These are phyloP conservation scores for Peniophora sp. DNA, from an alignment of 1,284 basidiomycete genomes.

Conservation along the genomic window DNA sequence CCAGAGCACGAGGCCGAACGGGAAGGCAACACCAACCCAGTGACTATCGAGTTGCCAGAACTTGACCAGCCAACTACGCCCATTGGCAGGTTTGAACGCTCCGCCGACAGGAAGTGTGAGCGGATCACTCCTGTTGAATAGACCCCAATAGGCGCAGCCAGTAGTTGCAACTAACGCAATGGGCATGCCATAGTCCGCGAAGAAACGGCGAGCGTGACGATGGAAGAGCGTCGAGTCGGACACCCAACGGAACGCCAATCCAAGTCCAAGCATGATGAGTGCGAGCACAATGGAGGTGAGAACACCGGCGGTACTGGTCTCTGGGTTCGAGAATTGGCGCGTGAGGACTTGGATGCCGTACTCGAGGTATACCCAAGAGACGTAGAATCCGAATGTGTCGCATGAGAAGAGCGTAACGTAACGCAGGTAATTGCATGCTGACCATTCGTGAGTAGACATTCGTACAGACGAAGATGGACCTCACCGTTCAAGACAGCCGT, in stretches of 20 bases:
- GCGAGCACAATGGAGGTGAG: conserved; percentile 75
- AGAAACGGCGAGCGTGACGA: conserved; percentile 64
- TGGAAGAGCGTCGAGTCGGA: conserved; percentile 63
- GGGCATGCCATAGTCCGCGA: conserved; percentile 86
- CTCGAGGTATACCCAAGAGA: conserved; percentile 84
- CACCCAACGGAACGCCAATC: conserved; percentile 67
- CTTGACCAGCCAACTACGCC: conserved; percentile 77
- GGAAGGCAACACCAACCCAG: conserved; percentile 82
- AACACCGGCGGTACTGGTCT: conserved; percentile 40
- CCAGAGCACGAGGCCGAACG: conserved; percentile 67
- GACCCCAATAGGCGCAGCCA: conserved; percentile 80
- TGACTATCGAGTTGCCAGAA: conserved; percentile 90
- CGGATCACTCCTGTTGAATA: conserved; percentile 57
- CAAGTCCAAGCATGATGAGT: conserved; percentile 64
- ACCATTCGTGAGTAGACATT: conserved; percentile 9
- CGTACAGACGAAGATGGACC: conserved; percentile 13
- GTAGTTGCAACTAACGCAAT: conserved; percentile 71
- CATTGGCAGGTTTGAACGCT: conserved; percentile 70
- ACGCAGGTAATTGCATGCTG: conserved; percentile 72
- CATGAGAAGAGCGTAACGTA: conserved; percentile 90
- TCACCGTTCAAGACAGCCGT: conserved; percentile 78
- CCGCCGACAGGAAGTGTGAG: conserved; percentile 61
- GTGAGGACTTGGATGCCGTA: conserved; percentile 82
- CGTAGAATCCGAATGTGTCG: conserved; percentile 92
- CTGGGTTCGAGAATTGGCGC: conserved; percentile 52